Conservation (phyloP, 805 yeast species). For the Torulaspora indica region DNA sequence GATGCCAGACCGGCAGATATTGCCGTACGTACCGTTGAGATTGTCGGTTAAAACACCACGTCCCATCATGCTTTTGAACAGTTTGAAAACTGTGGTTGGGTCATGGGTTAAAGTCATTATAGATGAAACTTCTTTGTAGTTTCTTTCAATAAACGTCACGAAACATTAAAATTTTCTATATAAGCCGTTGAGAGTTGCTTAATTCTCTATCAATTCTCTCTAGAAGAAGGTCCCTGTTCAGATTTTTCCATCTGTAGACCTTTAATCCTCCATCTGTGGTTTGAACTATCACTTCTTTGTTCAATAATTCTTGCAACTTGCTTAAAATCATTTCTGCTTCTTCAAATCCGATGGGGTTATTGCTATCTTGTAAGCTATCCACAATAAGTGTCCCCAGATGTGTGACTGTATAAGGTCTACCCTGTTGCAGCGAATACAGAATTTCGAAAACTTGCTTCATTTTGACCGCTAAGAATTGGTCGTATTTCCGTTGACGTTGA, state of each 20-base stretch:
- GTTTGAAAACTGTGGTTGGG: background rate
- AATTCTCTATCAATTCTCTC: conserved; percentile 7
- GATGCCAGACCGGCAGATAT: conserved; percentile 91
- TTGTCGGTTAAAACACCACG: background rate
- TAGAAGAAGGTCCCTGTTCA: conserved; percentile 17
- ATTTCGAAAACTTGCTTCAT: conserved; percentile 32
- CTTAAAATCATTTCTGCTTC: conserved; percentile 28
- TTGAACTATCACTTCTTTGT: conserved; percentile 17
- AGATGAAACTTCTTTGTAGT: conserved; percentile 1
- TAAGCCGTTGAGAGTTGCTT: background rate
- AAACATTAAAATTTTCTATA: background rate
- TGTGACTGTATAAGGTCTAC: conserved; percentile 31
- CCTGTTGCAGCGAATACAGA: conserved; percentile 21
- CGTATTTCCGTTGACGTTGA: conserved; percentile 27
- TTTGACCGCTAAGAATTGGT: conserved; percentile 29
- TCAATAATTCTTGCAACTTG: conserved; percentile 20
- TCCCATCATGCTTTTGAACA: no score
- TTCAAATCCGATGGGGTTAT: conserved; percentile 31
- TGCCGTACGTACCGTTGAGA: conserved; percentile 40
- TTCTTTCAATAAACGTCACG: conserved; percentile 1
- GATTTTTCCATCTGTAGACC: conserved; percentile 30
- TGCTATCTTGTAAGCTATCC: conserved; percentile 33
- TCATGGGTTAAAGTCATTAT: conserved; percentile 1
- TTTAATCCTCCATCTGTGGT: conserved; percentile 28
- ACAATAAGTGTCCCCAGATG: conserved; percentile 27